Conservation (phyloP, 192 early-diverging fungal species). For the Lobulomyces angularis region DNA sequence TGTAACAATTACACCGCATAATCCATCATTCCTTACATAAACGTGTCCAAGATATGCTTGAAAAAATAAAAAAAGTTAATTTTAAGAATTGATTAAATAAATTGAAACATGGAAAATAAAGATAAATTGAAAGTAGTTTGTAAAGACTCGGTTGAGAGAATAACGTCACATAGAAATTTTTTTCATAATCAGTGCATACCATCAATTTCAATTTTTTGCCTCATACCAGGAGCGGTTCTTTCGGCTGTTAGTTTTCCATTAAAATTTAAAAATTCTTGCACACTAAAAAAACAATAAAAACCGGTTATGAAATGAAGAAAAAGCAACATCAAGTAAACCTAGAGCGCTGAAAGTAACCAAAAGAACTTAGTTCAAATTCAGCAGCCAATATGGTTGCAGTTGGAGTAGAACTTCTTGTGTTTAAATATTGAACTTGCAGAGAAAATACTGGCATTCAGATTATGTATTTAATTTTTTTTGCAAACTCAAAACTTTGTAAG, state of each 20-base stretch:
- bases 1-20: conserved; percentile 64
- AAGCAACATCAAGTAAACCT: conserved; percentile 31
- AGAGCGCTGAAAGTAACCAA: conserved; percentile 76
- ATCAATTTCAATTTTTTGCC: conserved; percentile 68
- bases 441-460: too few species aligned
- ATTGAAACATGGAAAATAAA: not conserved
- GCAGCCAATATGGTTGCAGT: conserved; percentile 40
- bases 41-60: conserved; percentile 72
- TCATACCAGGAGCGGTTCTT: conserved; percentile 62
- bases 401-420: conserved; percentile 44
- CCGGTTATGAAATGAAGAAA: not conserved
- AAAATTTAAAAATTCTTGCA: conserved; percentile 81
- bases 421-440: too few species aligned
- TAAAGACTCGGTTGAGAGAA: not conserved
- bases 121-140: not conserved
- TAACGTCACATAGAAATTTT: not conserved
- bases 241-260: conserved; percentile 73
- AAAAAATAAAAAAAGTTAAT: conserved; percentile 4
- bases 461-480: too few species aligned
- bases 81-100: not conserved
- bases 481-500: too few species aligned
- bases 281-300: conserved; percentile 26
- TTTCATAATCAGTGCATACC: conserved; percentile 28
- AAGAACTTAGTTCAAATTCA: conserved; percentile 62
- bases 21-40: conserved; percentile 55